Evolutionary conservation across 208 protist genomes (phyloP), one percentile per base, ranked within the genome.

Genomic region (Acanthamoeba lenticulata): DNA sequence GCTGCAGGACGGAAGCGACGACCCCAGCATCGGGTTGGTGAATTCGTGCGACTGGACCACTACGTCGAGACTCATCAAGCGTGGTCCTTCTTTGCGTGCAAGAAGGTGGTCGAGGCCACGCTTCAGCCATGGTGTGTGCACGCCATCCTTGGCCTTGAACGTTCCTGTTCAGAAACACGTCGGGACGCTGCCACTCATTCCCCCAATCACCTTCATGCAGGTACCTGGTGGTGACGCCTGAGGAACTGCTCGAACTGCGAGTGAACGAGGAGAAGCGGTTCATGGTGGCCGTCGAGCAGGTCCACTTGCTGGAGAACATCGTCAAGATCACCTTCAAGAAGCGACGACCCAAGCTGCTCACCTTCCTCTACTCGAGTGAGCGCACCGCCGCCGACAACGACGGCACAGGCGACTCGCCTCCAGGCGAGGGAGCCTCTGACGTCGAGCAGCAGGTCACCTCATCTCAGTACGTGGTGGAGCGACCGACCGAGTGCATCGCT

Each of bases 281-380:
- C 79, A 4, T 88, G 79, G 79, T 88, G 79, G 79, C 79, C 11
- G 42, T 88, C 42, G 42, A 88, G 29, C 42, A 27, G 27, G 47
- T 52, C 29, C 42, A 62, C 29, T 52, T 44, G 79, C 47, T 88
- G 17, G 45, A 52, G 79, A 88, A 60, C n/a, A 88, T 88, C 15
- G 45, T 88, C 29, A 88, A 88, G 79, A 88, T 88, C 38, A 88
- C 79, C 47, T 88, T 88, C 44, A 52, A 60, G 47, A 88, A 88
- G 45, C 1, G 47, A 40, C 34, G 24, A 6, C 79, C 79, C 42
- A 88, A 88, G 79, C 36, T 88, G 6, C 47, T 88, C 45, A 60
- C 79, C 36, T 88, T 88, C 79, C 38, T 88, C 69, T 79, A 79
- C 38, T 38, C 69, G 9, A 9, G 69, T 44, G 69, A 79, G 38